Base-by-base conservation (phyloP, 768 basidiomycete species). In the Porphyrellus cyaneotinctus region DNA sequence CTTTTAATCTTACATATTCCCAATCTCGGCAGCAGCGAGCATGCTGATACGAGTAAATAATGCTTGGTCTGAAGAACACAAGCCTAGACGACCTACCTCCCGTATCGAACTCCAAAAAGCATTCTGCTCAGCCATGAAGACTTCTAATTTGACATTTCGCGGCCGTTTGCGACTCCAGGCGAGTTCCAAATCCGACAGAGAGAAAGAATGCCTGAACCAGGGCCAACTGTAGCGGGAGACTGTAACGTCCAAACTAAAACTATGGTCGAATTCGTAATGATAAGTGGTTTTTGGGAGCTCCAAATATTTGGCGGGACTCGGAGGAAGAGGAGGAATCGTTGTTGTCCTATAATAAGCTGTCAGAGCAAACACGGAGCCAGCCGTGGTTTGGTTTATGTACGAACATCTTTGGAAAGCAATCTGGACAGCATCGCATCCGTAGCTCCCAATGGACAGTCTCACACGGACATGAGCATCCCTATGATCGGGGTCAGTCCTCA, bases 391-490 rank as follows among this genome's bases (percentile, higher is more conserved):
- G n/a, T n/a, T n/a, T n/a, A n/a, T 24, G 36, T 15, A 52, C 54
- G 15, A 17, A 61, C 59, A 61, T 46, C n/a, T 45, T 31, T 20
- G 43, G 38, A 24, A 51, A 41, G 31, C 60, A 58, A 2, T 18
- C 10, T 12, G 14, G 2, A 41, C 60, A 58, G 2, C 43, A 44
- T 44, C 52, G 56, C 47, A 58, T 51, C 36, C 60, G 52, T 26
- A 61, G 30, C 2, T 41, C 41, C 59, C 59, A 58, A 18, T 58
- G 23, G 17, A 62, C 9, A 2, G 47, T 58, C 13, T 61, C 49
- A 8, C 60, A 61, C 0, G 52, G 47, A 37, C 36, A n/a, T 23
- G 41, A 49, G 41, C 60, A 62, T 8, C 60, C n/a, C 60, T 58
- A 32, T 12, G n/a, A 42, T 23, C 1, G 14, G 26, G 0, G 17